Conservation (phyloP, 1,284 basidiomycete species). For the Heliocybe sulcata region DNA sequence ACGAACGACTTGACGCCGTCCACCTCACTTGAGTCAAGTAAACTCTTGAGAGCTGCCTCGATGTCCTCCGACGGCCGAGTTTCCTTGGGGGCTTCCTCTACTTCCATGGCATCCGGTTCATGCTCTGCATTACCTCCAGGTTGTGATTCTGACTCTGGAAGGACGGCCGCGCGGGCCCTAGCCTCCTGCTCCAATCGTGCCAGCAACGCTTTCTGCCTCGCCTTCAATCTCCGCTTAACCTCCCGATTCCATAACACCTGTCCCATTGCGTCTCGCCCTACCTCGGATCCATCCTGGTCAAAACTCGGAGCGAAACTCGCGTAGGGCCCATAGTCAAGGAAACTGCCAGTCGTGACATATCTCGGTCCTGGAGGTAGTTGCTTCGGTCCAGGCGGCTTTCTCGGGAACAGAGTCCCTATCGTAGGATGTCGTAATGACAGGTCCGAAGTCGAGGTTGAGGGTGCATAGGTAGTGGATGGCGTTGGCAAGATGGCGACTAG, state of each 20-base stretch:
- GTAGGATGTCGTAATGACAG: constrained; percentile 11
- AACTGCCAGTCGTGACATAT: constrained; percentile 50
- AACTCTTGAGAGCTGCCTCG: constrained; percentile 35
- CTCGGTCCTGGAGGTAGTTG: constrained; percentile 38
- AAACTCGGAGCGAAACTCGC: constrained; percentile 72
- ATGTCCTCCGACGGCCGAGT: constrained; percentile 9
- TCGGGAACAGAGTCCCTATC: constrained; percentile 24
- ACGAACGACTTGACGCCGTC: constrained; percentile 48
- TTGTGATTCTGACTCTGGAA: constrained; percentile 4
- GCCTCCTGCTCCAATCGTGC: constrained; percentile 4
- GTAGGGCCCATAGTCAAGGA: constrained; percentile 70
- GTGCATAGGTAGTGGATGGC: constrained; percentile 30
- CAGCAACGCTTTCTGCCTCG: constrained; percentile 3
- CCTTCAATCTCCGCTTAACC: constrained; percentile 17
- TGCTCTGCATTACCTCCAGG: constrained; percentile 2
- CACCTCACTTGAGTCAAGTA: constrained; percentile 50
- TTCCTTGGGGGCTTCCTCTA: constrained; percentile 6
- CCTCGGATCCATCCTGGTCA: constrained; percentile 61
- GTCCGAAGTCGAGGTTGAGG: constrained; percentile 6
- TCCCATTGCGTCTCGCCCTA: constrained; percentile 53
- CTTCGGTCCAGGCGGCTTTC: constrained; percentile 18
- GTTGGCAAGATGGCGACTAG: constrained; percentile 66
- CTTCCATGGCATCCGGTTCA: neutral
- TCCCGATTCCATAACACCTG: constrained; percentile 39
- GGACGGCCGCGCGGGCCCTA: neutral